Base-by-base conservation (phyloP, 2,329 filamentous ascomycete species). In the Fusarium sp. region DNA sequence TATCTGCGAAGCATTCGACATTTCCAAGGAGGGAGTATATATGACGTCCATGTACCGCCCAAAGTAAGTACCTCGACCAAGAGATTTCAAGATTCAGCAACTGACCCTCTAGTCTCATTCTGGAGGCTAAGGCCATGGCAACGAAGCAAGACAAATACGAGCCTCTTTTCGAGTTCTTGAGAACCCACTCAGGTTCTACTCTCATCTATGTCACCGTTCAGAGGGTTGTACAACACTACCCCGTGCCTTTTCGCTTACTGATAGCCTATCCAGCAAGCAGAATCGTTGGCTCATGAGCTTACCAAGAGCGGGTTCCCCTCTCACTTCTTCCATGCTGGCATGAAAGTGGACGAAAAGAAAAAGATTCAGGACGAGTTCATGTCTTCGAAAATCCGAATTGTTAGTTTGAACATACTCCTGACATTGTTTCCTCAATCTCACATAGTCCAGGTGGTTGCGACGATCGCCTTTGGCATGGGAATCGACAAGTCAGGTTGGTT, bases 181-280 rank as follows among this genome's bases (percentile, higher is more conserved):
- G 80, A 35, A 72, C 83, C 1, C 84, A 91, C 65, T 82, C 84
- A 1, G 91, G 90, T 0, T 83, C 90, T 3, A 88, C 88, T 0
- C 88, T 92, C 24, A 84, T 92, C 14, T 92, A 92, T 64, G 89
- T 91, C 2, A 91, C 89, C 0, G 78, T 88, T 0, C 90, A 91
- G 67, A 87, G 85, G 72, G 83, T 82, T 63, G 2, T 67, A 33
- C 24, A 6, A 9, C 10, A 5, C 10, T 43, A 2, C n/a, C n/a
- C n/a, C n/a, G n/a, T 13, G 39, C n/a, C 39, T 3, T 6, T 11
- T 9, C 33, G 1, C 18, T n/a, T 20, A 20, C 76, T 79, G 41
- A 77, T 45, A n/a, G 5, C 6, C 5, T 2, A 35, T 14, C 0
- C 13, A 83, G 77, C 86, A 89, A 73, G 84, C 88, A 0, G 87